Conservation (phyloP, 495 filamentous ascomycete genomes). For the Pyronema domesticum region DNA sequence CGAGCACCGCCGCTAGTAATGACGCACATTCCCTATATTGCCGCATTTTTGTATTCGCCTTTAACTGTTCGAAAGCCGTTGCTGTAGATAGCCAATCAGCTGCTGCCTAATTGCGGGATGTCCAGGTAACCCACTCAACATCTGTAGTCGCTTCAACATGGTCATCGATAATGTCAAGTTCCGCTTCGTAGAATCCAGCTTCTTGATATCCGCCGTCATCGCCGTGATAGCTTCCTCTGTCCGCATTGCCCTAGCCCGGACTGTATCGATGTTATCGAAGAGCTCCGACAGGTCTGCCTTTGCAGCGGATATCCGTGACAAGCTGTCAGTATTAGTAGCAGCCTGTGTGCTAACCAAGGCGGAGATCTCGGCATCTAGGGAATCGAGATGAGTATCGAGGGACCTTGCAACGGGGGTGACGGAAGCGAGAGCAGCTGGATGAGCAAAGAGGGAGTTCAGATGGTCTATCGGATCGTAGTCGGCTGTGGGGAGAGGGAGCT, state of each 20-base stretch:
- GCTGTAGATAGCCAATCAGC: slow-evolving; percentile 22
- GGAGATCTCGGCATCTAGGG: slow-evolving; percentile 63
- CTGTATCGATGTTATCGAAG: slow-evolving; percentile 89
- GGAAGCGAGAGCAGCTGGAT: slow-evolving; percentile 69
- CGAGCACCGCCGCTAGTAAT: slow-evolving; percentile 83
- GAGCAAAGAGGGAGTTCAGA: slow-evolving; percentile 84
- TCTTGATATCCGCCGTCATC: slow-evolving; percentile 99
- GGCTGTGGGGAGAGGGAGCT: slow-evolving; percentile 32
- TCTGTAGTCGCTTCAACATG: slow-evolving; percentile 87
- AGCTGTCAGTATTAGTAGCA: slow-evolving; percentile 67
- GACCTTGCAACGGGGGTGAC: slow-evolving; percentile 51
- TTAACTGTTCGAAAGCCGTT: slow-evolving; percentile 91
- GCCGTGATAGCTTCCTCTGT: slow-evolving; percentile 92
- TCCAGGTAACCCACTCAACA: slow-evolving; percentile 45
- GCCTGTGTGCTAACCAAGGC: slow-evolving; percentile 63
- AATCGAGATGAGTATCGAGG: slow-evolving; percentile 63
- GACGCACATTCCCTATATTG: slow-evolving; percentile 96
- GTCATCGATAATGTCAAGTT: slow-evolving; percentile 98
- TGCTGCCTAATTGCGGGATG: slow-evolving; percentile 3
- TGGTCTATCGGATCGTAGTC: slow-evolving; percentile 90
- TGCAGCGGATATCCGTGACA: slow-evolving; percentile 74
- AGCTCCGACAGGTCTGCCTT: slow-evolving; percentile 76
- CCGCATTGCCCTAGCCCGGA: slow-evolving; percentile 72
- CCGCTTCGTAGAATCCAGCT: slow-evolving; percentile 86
- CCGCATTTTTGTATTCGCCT: slow-evolving; percentile 59